phyloP scores from a whole-genome alignment of 169 alveolate genomes.

The Hammondia hammondi region DNA sequence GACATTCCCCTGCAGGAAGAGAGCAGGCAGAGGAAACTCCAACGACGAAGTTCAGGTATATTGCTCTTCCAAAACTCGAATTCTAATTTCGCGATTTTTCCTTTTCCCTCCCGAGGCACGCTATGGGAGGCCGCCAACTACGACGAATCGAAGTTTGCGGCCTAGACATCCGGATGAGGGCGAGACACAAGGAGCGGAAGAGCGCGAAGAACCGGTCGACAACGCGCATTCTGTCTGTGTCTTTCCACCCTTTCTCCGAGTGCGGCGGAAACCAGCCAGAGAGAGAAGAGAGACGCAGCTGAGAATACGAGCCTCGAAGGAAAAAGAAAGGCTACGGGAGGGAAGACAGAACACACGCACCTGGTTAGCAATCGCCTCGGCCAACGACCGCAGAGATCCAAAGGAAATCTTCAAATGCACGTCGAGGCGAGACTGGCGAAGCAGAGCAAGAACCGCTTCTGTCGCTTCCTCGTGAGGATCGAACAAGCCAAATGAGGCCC shows the following conservation, averaged over 20 bases:
- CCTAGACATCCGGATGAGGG: too few relatives aligned
- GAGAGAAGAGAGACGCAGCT: not conserved
- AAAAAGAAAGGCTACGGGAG: too few relatives aligned
- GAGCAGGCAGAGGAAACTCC: not conserved
- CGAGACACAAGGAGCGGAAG: too few relatives aligned
- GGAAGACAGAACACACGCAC: not conserved
- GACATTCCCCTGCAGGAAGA: constrained; percentile 11
- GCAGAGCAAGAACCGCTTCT: constrained; percentile 9
- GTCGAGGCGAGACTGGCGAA: constrained; percentile 29
- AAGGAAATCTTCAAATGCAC: not conserved
- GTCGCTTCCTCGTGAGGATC: constrained; percentile 55
- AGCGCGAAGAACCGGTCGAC: too few relatives aligned
- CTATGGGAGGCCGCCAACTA: too few relatives aligned
- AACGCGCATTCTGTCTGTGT: too few relatives aligned
- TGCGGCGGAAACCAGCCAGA: not conserved
- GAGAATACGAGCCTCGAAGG: not conserved
- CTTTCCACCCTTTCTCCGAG: too few relatives aligned
- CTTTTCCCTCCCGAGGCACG: too few relatives aligned
- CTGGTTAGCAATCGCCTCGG: constrained; percentile 40
- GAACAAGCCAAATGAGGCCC: constrained; percentile 46
- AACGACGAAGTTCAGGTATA: not conserved
- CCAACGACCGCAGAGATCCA: constrained; percentile 10
- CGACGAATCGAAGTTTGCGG: too few relatives aligned
- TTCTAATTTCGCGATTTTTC: too few relatives aligned
- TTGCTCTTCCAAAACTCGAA: too few relatives aligned